These are phyloP conservation scores for Harrya chromipes DNA, from an alignment of 768 basidiomycete species.

Conservation along the genomic window DNA sequence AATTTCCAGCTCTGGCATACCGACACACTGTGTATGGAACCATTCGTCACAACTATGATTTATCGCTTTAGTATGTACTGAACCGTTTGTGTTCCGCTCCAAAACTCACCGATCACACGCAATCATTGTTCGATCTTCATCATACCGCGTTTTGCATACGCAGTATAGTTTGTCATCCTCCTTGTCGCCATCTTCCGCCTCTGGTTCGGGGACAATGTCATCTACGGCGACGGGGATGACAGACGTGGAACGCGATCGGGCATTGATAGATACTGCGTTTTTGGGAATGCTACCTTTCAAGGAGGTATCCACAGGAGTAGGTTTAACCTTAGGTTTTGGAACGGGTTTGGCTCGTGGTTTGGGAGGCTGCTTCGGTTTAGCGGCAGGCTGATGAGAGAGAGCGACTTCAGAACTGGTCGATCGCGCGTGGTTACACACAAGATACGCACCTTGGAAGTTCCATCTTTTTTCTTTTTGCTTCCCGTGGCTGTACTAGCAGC, in stretches of 20 bases:
- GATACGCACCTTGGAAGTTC: constrained; percentile 19
- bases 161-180: constrained; percentile 73
- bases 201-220: constrained; percentile 46
- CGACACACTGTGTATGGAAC: constrained; percentile 87
- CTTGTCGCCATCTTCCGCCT: constrained; percentile 41
- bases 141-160: constrained; percentile 82
- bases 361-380: constrained; percentile 28
- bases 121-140: constrained; percentile 88
- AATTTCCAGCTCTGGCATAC: constrained; percentile 75
- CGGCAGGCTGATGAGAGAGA: constrained; percentile 11
- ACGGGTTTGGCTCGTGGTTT: constrained; percentile 33
- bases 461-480: constrained; percentile 37
- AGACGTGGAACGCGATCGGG: constrained; percentile 69
- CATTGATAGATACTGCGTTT: constrained; percentile 24
- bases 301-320: constrained; percentile 7
- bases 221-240: constrained; percentile 53
- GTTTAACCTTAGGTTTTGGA: constrained; percentile 28
- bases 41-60: constrained; percentile 83
- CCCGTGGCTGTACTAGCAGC: constrained; percentile 7
- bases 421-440: not conserved
- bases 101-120: constrained; percentile 80
- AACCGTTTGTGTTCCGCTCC: not conserved
- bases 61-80: not conserved
- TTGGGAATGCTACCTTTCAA: constrained; percentile 23
- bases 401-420: not conserved